Evolutionary conservation across 192 early-diverging fungal species (phyloP), one percentile per base, ranked within the genome.

Genomic region (Funneliformis geosporum): DNA sequence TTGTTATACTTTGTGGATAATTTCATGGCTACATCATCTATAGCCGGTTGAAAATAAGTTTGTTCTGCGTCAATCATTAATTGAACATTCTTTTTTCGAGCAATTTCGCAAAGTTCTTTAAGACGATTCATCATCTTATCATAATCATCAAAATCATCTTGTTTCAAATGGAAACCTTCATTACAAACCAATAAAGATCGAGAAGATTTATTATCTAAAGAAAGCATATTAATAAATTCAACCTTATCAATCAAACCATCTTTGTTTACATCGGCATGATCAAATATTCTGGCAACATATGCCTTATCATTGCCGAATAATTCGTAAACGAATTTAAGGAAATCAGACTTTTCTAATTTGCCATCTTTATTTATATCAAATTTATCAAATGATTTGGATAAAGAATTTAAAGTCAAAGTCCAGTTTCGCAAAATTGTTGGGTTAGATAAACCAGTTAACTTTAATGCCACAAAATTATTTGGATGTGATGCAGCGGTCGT

Each of bases 11-110:
- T 85, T 62, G 85, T 82, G 82, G 89, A 89, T 60, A 99, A 82
- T 21, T 87, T 84, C 43, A 95, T 81, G 10, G 92, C 93, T 10
- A 95, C 87, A 73, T 92, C 91, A 85, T 99, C 96, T 82, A 99
- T 95, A 25, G 94, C 93, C 6, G 93, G 89, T 87, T 98, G 97
- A 86, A 96, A 96, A 83, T 97, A 95, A 8, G 93, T 87, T 84
- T 96, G 95, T 83, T 99, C 97, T 69, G 97, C 97, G 73, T 99
- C 97, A 25, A 99, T 86, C 88, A 96, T 92, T 27, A 97, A 76
- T 7, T 93, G 88, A 28, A 96, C 95, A 55, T 89, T 83, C 28
- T 83, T 82, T 43, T 85, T 80, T 42, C 83, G 78, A 9, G 96
- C 95, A 73, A 91, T 83, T 18, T 88, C 83, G 62, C 88, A 89